Evolutionary conservation across 164 flowering plant genomes (phyloP), one percentile per base, ranked within the genome.

Genomic region (Stephania japonica): DNA sequence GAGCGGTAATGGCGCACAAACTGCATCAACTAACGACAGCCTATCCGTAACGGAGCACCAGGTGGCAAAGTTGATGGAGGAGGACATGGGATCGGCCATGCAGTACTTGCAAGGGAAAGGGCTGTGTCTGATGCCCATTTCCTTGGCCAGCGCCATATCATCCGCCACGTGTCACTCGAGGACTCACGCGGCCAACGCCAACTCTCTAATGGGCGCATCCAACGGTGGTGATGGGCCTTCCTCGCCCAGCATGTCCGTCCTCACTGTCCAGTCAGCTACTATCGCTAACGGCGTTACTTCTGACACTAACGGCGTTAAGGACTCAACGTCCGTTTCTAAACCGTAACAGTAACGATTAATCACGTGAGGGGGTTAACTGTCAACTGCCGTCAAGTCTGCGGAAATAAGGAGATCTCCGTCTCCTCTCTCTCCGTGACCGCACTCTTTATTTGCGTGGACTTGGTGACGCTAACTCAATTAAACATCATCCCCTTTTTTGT

Each of bases 61-160:
- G 70, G 98, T 95, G 71, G 97, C 90, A 1, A 90, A 89, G 82
- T 84, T 95, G 50, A 88, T 95, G 97, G 99, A 93, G 69, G 91
- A 90, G 65, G 97, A 93, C 80, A 90, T 95, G 98, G 97, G 94
- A 1, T 86, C 94, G 1, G 99, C 99, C 50, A 95, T 95, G 99
- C 99, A 95, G 76, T 95, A 95, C 63, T 82, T 95, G 0, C 99
- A 95, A 80, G 92, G 97, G 19, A 95, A 95, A 42, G 99, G 99
- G 1, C 92, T 95, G 3, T 95, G 99, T 76, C 89, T 95, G 50
- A 95, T 95, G 99, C 99, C 99, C 63, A 93, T 93, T 16, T 90
- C 99, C 8, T 89, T 95, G 18, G 99, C 99, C 66, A 84, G 91
- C 2, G 97, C 98, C 56, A 95, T 95, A 69, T 93, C 98, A 65